A percentile compares a stretch with the other conserved stretches of the same genome.
These are phyloP conservation scores for Westerdykella aurantiaca DNA, from an alignment of 2,329 filamentous ascomycete species.

Conservation along the genomic window DNA sequence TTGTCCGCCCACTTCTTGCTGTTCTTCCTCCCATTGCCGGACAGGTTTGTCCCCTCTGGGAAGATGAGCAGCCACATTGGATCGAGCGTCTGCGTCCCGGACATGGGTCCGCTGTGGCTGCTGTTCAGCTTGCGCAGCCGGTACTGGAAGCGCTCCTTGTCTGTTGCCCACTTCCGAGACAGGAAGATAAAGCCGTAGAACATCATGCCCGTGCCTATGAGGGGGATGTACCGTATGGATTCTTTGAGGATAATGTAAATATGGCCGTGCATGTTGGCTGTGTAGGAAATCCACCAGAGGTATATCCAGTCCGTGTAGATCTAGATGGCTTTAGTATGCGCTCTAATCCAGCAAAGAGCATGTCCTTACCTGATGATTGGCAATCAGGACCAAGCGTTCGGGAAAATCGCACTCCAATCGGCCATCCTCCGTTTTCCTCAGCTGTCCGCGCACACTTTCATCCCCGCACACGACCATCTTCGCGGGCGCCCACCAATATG, in stretches of 20 bases:
- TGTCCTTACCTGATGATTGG: conserved; percentile 64
- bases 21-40: conserved; percentile 62
- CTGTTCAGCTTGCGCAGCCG: conserved; percentile 66
- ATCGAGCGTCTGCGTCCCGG: conserved; percentile 48
- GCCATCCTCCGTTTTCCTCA: conserved; percentile 63
- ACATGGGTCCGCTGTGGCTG: conserved; percentile 35
- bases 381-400: conserved; percentile 72
- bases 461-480: conserved; percentile 77
- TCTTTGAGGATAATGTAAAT: conserved; percentile 89
- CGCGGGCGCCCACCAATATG: conserved; percentile 77
- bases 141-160: conserved; percentile 68
- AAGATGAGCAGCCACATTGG: conserved; percentile 91
- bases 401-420: conserved; percentile 71
- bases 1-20: conserved; percentile 75
- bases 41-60: conserved; percentile 80
- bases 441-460: conserved; percentile 68
- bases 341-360: background rate
- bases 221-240: conserved; percentile 74
- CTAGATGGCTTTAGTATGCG: conserved; percentile 28
- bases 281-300: conserved; percentile 87
- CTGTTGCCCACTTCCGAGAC: conserved; percentile 81
- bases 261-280: conserved; percentile 72
- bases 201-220: conserved; percentile 77
- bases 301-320: conserved; percentile 90
- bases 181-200: conserved; percentile 89